A percentile compares a stretch with the other conserved stretches of the same genome.
These are phyloP conservation scores for Malus hybrid DNA, from an alignment of 331 rosid species.

Conservation along the genomic window DNA sequence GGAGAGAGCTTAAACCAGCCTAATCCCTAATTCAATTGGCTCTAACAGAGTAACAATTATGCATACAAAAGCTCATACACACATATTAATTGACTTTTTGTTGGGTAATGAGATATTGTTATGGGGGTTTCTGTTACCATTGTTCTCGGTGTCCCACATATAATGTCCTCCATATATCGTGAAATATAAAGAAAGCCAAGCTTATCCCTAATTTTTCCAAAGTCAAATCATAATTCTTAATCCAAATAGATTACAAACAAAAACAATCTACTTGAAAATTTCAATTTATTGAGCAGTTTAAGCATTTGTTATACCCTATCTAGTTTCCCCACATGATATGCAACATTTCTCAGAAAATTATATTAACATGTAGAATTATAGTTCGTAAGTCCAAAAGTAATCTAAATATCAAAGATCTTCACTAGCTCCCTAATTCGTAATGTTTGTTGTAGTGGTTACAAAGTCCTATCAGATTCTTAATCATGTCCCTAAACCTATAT, in stretches of 20 bases:
- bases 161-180: neutral
- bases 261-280: neutral
- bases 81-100: constrained; percentile 11
- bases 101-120: neutral
- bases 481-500: neutral
- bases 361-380: neutral
- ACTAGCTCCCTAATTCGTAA: neutral
- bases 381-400: neutral
- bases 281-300: neutral
- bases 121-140: constrained; percentile 1
- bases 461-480: neutral
- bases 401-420: neutral
- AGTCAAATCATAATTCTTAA: neutral
- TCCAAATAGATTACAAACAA: neutral
- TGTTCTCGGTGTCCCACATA: neutral
- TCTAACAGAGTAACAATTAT: neutral
- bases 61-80: neutral
- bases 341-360: neutral
- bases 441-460: neutral
- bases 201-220: neutral
- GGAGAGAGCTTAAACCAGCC: too few species aligned
- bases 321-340: neutral
- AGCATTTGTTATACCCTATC: neutral
- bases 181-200: neutral
- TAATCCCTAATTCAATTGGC: too few species aligned